These are phyloP conservation scores for Dothistroma septosporum DNA, from an alignment of 2,329 filamentous ascomycete species.

Conservation along the genomic window DNA sequence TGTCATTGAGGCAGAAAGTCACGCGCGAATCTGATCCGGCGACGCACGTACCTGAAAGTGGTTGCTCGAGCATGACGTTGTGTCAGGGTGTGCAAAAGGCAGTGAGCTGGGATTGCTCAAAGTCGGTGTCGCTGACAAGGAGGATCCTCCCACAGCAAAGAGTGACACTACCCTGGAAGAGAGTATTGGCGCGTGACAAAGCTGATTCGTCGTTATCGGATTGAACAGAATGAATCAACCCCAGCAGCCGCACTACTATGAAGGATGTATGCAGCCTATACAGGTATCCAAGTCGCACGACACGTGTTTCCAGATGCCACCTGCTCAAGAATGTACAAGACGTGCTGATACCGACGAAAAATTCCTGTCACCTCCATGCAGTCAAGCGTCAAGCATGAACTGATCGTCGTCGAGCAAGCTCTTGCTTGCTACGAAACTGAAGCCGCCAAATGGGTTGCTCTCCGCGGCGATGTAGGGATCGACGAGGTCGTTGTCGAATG, in stretches of 20 bases:
- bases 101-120: neutral
- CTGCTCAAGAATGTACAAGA: neutral
- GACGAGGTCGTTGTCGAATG: conserved; percentile 23
- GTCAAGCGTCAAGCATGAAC: conserved; percentile 35
- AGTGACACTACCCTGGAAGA: neutral
- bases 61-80: neutral
- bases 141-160: neutral
- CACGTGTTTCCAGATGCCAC: neutral
- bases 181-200: neutral
- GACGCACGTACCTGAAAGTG: neutral
- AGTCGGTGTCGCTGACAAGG: neutral
- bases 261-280: neutral
- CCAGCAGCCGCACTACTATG: neutral
- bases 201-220: neutral
- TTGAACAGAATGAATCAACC: neutral
- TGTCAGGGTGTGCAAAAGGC: neutral
- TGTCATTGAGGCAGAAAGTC: neutral
- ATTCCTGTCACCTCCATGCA: conserved; percentile 16
- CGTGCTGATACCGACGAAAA: neutral
- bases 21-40: neutral
- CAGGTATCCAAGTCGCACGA: neutral
- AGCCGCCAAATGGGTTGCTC: conserved; percentile 50
- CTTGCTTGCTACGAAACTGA: conserved; percentile 51
- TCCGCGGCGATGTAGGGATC: conserved; percentile 28
- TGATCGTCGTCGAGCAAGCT: conserved; percentile 44